These are phyloP conservation scores for Apostasia ramifera DNA, from an alignment of 106 monocot genomes.

Conservation along the genomic window DNA sequence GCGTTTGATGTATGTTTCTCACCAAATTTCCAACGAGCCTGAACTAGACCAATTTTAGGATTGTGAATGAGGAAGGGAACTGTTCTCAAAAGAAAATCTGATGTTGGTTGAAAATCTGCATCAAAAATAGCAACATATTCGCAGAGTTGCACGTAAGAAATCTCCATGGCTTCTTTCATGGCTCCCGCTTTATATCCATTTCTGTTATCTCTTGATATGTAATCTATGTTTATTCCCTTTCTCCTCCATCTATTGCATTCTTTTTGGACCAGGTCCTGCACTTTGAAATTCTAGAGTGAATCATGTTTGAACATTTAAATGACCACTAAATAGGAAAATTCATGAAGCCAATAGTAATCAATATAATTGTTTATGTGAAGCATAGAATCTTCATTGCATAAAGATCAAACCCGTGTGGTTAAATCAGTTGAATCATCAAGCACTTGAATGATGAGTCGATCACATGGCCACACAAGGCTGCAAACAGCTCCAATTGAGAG, in stretches of 20 bases:
- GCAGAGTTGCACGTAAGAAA: constrained; percentile 8
- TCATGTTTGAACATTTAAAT: too few species aligned
- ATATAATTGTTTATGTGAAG: not conserved
- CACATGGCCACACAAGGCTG: constrained; percentile 37
- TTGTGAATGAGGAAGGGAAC: constrained; percentile 18
- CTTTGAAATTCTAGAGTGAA: not conserved
- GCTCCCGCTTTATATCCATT: constrained; percentile 31
- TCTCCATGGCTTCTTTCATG: constrained; percentile 13
- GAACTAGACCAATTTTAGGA: constrained; percentile 31
- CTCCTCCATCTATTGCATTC: constrained; percentile 36
- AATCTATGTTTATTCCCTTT: constrained; percentile 39
- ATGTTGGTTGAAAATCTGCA: constrained; percentile 12
- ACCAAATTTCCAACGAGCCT: constrained; percentile 61
- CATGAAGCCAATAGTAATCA: too few species aligned
- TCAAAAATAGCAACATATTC: constrained; percentile 13
- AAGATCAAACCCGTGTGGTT: constrained; percentile 10
- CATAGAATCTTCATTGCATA: not conserved
- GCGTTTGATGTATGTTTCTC: not conserved
- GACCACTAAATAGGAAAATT: too few species aligned
- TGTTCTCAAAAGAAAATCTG: constrained; percentile 13
- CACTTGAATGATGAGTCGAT: constrained; percentile 56
- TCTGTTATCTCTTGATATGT: constrained; percentile 33
- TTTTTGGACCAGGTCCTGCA: constrained; percentile 31
- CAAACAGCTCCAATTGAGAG: constrained; percentile 63
- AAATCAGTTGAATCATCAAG: constrained; percentile 66